Conservation (phyloP, 306 rosid species). For the Purshia tridentata region DNA sequence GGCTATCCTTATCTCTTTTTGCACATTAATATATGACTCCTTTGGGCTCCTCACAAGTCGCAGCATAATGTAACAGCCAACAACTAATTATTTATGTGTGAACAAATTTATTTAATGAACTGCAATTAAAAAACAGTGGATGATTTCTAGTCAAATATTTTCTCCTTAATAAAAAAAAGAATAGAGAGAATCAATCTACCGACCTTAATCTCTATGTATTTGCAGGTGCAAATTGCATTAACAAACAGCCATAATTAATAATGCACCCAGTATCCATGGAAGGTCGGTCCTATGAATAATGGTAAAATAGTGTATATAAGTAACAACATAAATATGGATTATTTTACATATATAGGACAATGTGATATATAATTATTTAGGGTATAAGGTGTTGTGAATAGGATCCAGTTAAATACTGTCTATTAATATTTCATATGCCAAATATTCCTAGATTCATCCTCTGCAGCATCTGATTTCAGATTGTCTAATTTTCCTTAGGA, state of each 20-base stretch:
- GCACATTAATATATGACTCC: no score
- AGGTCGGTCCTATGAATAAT: conserved; percentile 4
- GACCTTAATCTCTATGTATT: not conserved
- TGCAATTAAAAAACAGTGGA: not conserved
- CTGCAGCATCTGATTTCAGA: not conserved
- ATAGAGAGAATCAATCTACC: not conserved
- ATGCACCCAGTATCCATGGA: not conserved
- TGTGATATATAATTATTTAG: not conserved
- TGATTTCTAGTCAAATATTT: not conserved
- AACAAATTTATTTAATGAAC: not conserved
- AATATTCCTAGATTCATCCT: not conserved
- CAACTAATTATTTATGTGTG: not conserved
- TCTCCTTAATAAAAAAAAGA: not conserved
- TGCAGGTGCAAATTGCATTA: not conserved
- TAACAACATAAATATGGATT: no score
- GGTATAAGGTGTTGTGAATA: not conserved
- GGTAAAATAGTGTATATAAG: not conserved
- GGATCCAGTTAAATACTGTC: no score
- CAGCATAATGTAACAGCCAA: not conserved
- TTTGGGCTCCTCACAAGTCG: conserved; percentile 6
- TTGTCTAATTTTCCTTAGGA: not conserved
- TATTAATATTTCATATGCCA: not conserved
- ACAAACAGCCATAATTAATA: not conserved
- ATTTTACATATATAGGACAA: no score
- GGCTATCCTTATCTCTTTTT: not conserved